phyloP scores from a whole-genome alignment of 306 rosid species.

The Prunus campanulata region DNA sequence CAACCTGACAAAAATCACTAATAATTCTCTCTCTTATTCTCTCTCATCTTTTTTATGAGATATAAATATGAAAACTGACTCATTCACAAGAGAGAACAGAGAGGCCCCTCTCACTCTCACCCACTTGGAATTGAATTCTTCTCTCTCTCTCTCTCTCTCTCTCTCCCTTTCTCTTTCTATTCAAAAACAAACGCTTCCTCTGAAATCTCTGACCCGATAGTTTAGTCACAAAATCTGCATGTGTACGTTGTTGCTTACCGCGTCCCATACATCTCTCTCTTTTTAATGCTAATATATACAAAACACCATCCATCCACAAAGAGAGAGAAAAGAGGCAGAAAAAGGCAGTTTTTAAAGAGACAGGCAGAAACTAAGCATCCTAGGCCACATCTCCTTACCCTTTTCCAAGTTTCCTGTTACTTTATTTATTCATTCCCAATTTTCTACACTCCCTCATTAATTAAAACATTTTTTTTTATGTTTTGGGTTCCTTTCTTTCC shows the following conservation, averaged over 20 bases:
- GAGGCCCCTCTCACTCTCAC: conserved; percentile 26
- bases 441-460: not conserved
- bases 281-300: conserved; percentile 24
- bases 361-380: not conserved
- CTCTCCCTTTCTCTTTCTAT: conserved; percentile 13
- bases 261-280: conserved; percentile 40
- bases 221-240: conserved; percentile 89
- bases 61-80: conserved; percentile 32
- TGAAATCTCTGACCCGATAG: conserved; percentile 76
- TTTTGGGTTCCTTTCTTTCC: not conserved
- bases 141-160: not conserved
- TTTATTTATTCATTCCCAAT: conserved; percentile 19
- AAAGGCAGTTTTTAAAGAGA: not conserved
- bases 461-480: not conserved
- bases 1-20: conserved; percentile 42
- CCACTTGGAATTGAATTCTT: conserved; percentile 37
- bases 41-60: too few species aligned
- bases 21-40: not conserved
- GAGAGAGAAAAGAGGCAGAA: conserved; percentile 14
- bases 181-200: conserved; percentile 39
- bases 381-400: not conserved
- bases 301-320: not conserved
- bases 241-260: conserved; percentile 68
- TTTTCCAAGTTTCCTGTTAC: conserved; percentile 16
- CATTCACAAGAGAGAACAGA: conserved; percentile 15